A percentile compares a stretch with the other conserved stretches of the same genome.
phyloP scores from a whole-genome alignment of 2,329 filamentous ascomycete genomes.

The Diaporthe humulicola region DNA sequence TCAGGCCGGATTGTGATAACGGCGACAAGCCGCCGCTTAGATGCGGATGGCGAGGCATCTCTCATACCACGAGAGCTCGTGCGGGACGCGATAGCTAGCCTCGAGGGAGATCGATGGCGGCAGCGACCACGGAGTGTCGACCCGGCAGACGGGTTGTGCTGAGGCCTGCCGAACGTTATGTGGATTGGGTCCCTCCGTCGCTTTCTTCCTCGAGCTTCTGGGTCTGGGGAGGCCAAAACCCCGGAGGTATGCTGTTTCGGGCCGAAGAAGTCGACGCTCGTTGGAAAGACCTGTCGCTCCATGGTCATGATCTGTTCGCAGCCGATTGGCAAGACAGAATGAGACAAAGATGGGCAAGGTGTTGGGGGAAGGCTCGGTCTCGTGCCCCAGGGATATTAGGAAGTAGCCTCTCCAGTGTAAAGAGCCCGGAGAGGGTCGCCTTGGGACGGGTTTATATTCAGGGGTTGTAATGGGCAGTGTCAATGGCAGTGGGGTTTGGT shows the following conservation, averaged over 20 bases:
- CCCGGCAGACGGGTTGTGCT: slow-evolving; percentile 51
- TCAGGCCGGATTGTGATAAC: slow-evolving; percentile 49
- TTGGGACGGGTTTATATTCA: background rate
- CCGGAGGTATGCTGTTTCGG: slow-evolving; percentile 35
- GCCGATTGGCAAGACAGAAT: background rate
- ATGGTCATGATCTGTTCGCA: slow-evolving; percentile 6
- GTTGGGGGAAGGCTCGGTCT: background rate
- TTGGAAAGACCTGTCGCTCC: slow-evolving; percentile 17
- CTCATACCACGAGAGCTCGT: slow-evolving; percentile 40
- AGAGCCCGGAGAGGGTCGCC: background rate
- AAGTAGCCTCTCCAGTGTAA: background rate
- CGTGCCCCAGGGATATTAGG: background rate
- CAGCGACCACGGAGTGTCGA: slow-evolving; percentile 58
- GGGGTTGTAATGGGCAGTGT: background rate
- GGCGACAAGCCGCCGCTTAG: slow-evolving; percentile 48
- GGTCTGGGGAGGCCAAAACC: slow-evolving; percentile 48
- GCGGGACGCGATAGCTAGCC: slow-evolving; percentile 46
- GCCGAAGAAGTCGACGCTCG: slow-evolving; percentile 24
- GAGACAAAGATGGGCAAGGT: background rate
- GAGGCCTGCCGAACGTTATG: slow-evolving; percentile 43
- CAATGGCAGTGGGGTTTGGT: background rate
- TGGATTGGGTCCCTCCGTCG: slow-evolving; percentile 50
- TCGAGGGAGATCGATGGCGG: slow-evolving; percentile 54
- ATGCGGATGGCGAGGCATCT: slow-evolving; percentile 48
- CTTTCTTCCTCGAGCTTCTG: slow-evolving; percentile 53